Evolutionary conservation across 1,139 yeast genomes (phyloP).

Genomic region (Suhomyces atakaporum): DNA sequence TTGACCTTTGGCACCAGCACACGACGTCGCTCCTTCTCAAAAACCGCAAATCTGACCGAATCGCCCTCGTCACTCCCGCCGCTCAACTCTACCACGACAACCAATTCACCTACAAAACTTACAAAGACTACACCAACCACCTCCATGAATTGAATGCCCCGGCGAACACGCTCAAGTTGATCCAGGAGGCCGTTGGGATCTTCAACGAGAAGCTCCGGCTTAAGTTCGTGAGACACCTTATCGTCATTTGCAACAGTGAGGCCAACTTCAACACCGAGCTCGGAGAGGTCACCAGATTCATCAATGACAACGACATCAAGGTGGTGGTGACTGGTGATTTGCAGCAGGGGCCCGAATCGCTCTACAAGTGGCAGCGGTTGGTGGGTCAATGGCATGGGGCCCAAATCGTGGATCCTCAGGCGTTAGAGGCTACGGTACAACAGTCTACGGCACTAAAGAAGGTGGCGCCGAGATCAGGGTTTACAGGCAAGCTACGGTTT

Average conservation of each 20-base stretch:
- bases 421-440: constrained; percentile 17
- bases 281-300: constrained; percentile 19
- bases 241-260: constrained; percentile 39
- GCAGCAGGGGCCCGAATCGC: constrained; percentile 1
- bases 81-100: constrained; percentile 29
- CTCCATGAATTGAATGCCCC: no score
- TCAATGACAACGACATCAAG: constrained; percentile 25
- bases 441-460: constrained; percentile 32
- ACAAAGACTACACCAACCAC: constrained; percentile 15
- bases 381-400: constrained; percentile 17
- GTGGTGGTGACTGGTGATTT: constrained; percentile 17
- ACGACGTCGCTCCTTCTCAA: constrained; percentile 45
- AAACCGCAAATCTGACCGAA: constrained; percentile 58
- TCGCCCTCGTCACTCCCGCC: constrained; percentile 41
- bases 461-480: constrained; percentile 39
- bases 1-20: constrained; percentile 37
- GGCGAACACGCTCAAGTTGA: constrained; percentile 30
- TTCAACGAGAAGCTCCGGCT: constrained; percentile 32
- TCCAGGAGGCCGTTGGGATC: constrained; percentile 32
- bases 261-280: constrained; percentile 15
- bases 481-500: constrained; percentile 40
- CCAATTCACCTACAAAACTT: constrained; percentile 21
- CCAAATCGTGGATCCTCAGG: constrained; percentile 17
- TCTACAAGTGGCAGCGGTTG: constrained; percentile 19
- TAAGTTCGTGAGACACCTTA: constrained; percentile 40